phyloP scores from a whole-genome alignment of 2,329 filamentous ascomycete species.

The Phaeomoniella chlamydospora region DNA sequence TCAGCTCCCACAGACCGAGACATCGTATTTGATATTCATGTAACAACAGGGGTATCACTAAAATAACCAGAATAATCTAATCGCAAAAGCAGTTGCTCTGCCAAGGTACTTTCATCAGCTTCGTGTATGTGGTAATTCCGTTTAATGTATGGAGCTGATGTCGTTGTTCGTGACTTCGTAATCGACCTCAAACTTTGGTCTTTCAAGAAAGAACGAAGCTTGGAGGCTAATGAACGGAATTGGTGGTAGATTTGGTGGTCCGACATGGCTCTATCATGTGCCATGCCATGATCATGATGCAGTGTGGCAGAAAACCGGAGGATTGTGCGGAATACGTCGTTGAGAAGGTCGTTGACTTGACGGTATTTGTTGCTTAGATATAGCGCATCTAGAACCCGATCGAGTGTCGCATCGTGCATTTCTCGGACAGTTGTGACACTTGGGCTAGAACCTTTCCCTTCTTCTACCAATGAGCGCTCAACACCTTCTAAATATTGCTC shows the following conservation, averaged over 20 bases:
- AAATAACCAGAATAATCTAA: background rate
- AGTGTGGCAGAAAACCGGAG: background rate
- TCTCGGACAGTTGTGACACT: background rate
- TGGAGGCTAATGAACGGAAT: background rate
- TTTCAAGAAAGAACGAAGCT: background rate
- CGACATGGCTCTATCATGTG: background rate
- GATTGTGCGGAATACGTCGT: background rate
- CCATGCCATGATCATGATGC: background rate
- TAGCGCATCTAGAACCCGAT: background rate
- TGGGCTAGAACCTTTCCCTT: background rate
- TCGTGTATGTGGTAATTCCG: no score
- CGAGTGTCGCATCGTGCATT: background rate
- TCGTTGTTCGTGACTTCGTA: no score
- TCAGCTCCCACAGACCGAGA: no score
- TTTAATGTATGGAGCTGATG: no score
- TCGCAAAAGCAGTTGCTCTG: background rate
- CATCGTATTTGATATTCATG: no score
- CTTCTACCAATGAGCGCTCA: constrained; percentile 37
- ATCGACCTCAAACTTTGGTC: no score
- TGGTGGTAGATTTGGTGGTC: background rate
- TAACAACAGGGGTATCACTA: no score
- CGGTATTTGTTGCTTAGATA: background rate
- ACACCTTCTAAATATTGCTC: constrained; percentile 49
- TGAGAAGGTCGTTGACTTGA: background rate
- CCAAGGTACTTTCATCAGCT: background rate